Base-by-base conservation (phyloP, 2,329 filamentous ascomycete genomes). In the Davidsoniella virescens region DNA sequence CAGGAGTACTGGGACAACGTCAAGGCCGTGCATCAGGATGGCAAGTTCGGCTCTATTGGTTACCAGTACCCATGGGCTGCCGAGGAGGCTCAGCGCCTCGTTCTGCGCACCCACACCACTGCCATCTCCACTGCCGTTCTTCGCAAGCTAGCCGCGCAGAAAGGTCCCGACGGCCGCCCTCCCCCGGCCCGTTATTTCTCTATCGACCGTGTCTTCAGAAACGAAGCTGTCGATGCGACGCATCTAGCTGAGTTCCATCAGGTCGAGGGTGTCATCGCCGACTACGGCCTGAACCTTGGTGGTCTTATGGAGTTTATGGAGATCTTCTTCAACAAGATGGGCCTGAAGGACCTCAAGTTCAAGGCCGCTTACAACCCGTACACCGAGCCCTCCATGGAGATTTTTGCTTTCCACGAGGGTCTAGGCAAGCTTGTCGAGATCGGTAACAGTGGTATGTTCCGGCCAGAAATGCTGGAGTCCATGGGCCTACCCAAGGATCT, bases 161-260 rank as follows among this genome's bases (percentile, higher is more conserved):
- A 85, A 53, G 82, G 85, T 12, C 84, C 86, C 4, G 75, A 80
- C 58, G 76, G 77, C 44, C 69, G 70, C 48, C 73, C 75, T 44
- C 75, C 73, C 14, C 74, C 78, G 36, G 87, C 87, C n/a, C 81
- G 88, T 55, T 96, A 94, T 71, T 98, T 98, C 72, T 94, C 87
- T 55, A 98, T 98, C 63, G 92, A 98, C 67, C 80, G 92, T 50
- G 92, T 98, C 54, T 98, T 98, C 81, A 80, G 87, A 57, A 98
- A 98, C 66, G 92, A 98, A 68, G 87, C 87, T 2, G 88, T 98
- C 52, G 92, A 98, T 61, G 88, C 88, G 12, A 98, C 92, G 7
- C 92, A 98, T 71, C 68, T 98, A 61, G 88, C 87, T 38, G 92
- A 98, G 66, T 98, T 98, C 74, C 92, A 98, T 69, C 92, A 98